Conservation (phyloP, 2,329 filamentous ascomycete species). For the Diaporthe sp. region DNA sequence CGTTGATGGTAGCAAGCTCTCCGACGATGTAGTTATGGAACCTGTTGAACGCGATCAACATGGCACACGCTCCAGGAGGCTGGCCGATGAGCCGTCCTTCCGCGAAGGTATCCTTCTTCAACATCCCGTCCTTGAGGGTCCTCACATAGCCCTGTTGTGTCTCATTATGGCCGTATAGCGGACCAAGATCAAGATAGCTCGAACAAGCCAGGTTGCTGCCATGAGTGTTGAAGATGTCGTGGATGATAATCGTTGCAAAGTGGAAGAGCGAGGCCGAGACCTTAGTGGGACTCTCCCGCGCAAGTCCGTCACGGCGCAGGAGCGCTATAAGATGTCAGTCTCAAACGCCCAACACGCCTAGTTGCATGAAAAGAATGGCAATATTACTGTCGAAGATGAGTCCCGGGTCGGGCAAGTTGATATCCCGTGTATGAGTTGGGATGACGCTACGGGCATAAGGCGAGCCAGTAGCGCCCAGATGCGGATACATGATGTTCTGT, state of each 20-base stretch:
- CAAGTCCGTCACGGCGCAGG: background rate
- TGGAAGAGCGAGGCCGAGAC: constrained; percentile 4
- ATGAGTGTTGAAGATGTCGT: background rate
- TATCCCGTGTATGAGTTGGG: background rate
- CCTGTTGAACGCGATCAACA: constrained; percentile 16
- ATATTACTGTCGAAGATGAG: constrained; percentile 11
- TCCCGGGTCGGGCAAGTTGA: constrained; percentile 6
- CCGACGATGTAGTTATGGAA: constrained; percentile 16
- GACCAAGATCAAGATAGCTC: constrained; percentile 13
- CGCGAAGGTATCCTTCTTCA: constrained; percentile 9
- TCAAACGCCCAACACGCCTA: too few species aligned
- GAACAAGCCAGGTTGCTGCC: background rate
- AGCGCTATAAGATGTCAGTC: background rate
- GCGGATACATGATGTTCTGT: constrained; percentile 12
- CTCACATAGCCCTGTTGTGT: background rate
- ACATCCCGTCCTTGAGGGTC: background rate
- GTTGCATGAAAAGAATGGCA: rapidly evolving
- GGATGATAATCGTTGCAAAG: constrained; percentile 18
- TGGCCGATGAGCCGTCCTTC: background rate
- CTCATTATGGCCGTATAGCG: background rate
- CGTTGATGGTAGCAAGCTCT: constrained; percentile 6
- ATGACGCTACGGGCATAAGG: constrained; percentile 7
- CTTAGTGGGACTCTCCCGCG: constrained; percentile 3
- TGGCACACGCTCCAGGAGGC: constrained; percentile 8
- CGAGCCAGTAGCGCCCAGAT: background rate